Evolutionary conservation across 2,329 filamentous ascomycete species (phyloP), one percentile per base, ranked within the genome.

Genomic region (Neocucurbitaria cava): DNA sequence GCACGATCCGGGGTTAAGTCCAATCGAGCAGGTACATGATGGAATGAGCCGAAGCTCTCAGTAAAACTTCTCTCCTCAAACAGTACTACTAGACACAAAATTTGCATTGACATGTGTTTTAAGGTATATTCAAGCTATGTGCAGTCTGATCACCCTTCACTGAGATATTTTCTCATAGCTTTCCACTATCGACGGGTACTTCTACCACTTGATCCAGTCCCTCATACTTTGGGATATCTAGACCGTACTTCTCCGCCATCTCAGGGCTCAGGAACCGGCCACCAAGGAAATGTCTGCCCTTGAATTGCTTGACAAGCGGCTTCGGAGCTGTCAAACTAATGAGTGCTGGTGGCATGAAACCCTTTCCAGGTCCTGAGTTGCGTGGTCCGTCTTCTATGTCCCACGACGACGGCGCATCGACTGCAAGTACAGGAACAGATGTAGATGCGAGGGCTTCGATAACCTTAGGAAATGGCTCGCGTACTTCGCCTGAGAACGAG

Each of bases 391-490:
- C 81, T 70, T 96, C 91, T 52, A 99, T 96, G 74, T 95, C 87
- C 95, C 95, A 99, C 1, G 91, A 95, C 28, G 91, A 96, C 1
- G 95, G 95, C 6, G 91, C 92, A 77, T 99, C 95, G 20, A 99
- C 91, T 2, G 92, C 90, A 2, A 95, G 88, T 0, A 98, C 89
- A 0, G 92, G 90, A 7, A 95, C 70, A 23, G 83, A 83, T 5
- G 90, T 89, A 38, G 87, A 82, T 64, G 92, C 86, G 33, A 99
- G 82, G 7, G 89, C 87, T 56, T 84, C 80, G 65, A 99, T 96
- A 13, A 97, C 89, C 0, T 83, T 82, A 0, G 89, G 88, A 71
- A 98, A 99, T 1, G 95, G 95, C 62, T 96, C 91, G n/a, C 95
- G 88, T 48, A 99, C 89, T 61, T 95, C 89, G 6, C 93, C 94